Evolutionary conservation across 306 rosid species (phyloP), one percentile per base, ranked within the genome.

Genomic region (Citrullus amarus): DNA sequence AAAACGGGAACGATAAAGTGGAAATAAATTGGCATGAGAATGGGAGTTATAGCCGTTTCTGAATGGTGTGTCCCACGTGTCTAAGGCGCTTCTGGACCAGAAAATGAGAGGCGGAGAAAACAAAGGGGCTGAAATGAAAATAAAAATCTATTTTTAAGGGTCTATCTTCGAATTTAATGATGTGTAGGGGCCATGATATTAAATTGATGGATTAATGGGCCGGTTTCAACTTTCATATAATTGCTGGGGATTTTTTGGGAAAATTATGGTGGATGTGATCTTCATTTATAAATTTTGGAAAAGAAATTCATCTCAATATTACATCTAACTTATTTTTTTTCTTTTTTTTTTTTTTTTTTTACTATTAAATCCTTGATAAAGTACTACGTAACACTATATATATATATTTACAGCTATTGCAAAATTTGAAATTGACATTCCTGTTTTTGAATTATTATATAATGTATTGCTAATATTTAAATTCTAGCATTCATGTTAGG

Each of bases 21-120:
- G 41, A 61, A 48, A 38, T 4, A 65, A 65, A 17, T 65, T 65
- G 46, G 8, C 25, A 22, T 8, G 50, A 7, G 15, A 66, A 63
- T 15, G 22, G 70, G 25, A 65, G 71, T 38, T 36, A 6, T 38
- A 65, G 73, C 30, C 73, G 72, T 65, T 65, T 8, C 14, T 38
- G 17, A 39, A 32, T 67, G 74, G 74, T 67, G 74, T n/a, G 74
- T 67, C 74, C 74, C 74, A 67, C 18, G 17, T 67, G 74, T n/a
- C 32, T 39, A 53, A 18, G 51, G 50, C 51, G 73, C 73, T 17
- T 22, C 50, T 28, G 72, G 28, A 16, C 46, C 25, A 8, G 46
- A 34, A 32, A 32, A 4, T 63, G 70, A 63, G 25, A 34, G 46
- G 0, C 6, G 71, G 51, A 38, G 73, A 66, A 66, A 36, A 38